Evolutionary conservation across 2,329 filamentous ascomycete genomes (phyloP), one percentile per base, ranked within the genome.

Genomic region (Pseudocercospora fijiensis): DNA sequence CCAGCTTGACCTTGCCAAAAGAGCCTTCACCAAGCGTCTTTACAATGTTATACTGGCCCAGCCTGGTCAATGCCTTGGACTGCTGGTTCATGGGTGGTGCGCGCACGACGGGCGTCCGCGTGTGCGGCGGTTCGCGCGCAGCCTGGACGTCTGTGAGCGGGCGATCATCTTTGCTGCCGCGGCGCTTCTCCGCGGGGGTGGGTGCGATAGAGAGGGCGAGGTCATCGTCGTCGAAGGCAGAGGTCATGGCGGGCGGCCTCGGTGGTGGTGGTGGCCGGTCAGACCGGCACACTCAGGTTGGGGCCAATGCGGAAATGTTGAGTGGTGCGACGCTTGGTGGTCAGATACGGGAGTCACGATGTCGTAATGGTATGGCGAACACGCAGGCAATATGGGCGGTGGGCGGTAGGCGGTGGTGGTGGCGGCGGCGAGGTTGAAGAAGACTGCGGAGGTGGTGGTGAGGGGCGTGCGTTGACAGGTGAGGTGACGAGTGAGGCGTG

Each of bases 1-100:
- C 95, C 72, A 99, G 86, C 83, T 98, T 98, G 77, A 99, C 95
- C 81, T 99, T 99, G 72, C 95, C 95, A 77, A 99, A 99, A 2
- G 93, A 97, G 53, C 95, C 95, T 80, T 99, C 95, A 62, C 95
- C 95, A 13, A 99, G 85, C 16, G 94, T 97, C 76, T 88, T 89
- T 71, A 96, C 84, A 62, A 97, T 89, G 72, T 90, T 90, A 82
- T 99, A 99, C 78, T 93, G 91, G 69, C 92, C 92, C 74, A 98
- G 88, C 70, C 94, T 88, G 81, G 68, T 67, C 65, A 62, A 65
- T 55, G 58, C 62, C 62, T 64, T 66, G 22, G 81, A 76, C 68
- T 69, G 75, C 70, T 61, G 73, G 63, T 61, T 69, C 56, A 65
- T 53, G 69, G 71, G n/a, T 64, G 67, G 60, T 64, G 71, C 57